Evolutionary conservation across 2,329 filamentous ascomycete genomes (phyloP).

Genomic region (Fusarium pilosicola): DNA sequence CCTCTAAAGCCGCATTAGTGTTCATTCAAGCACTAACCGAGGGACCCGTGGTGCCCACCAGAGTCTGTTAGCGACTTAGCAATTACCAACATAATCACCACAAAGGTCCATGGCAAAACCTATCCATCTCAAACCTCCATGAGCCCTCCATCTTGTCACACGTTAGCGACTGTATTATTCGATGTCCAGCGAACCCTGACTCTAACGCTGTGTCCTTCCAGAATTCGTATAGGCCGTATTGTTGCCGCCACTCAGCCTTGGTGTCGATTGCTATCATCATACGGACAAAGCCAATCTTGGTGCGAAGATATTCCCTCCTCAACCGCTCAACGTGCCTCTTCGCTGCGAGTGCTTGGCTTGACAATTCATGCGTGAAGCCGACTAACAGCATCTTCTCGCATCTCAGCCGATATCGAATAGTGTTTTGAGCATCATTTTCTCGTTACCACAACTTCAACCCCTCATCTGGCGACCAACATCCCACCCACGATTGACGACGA

Average conservation of each 20-base stretch:
- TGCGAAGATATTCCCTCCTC: slow-evolving; percentile 33
- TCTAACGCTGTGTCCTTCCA: slow-evolving; percentile 35
- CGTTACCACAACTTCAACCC: slow-evolving; percentile 10
- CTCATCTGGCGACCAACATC: slow-evolving; percentile 21
- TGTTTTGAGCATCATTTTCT: slow-evolving; percentile 14
- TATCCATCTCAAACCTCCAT: slow-evolving; percentile 44
- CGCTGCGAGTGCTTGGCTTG: slow-evolving; percentile 24
- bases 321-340: slow-evolving; percentile 24
- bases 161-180: slow-evolving; percentile 33
- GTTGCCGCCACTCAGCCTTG: slow-evolving; percentile 20
- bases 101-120: slow-evolving; percentile 42
- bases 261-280: slow-evolving; percentile 29
- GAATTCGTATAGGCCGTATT: slow-evolving; percentile 23
- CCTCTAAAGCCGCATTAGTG: slow-evolving; percentile 16
- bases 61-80: not conserved
- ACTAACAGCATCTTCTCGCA: slow-evolving; percentile 34
- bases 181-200: slow-evolving; percentile 35
- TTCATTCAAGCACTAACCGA: not conserved
- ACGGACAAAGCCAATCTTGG: slow-evolving; percentile 19
- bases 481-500: slow-evolving; percentile 23
- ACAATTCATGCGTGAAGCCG: slow-evolving; percentile 33
- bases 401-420: slow-evolving; percentile 20
- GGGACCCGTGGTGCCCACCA: rapidly evolving
- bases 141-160: slow-evolving; percentile 42
- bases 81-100: slow-evolving; percentile 13